These are phyloP conservation scores for Pisolithus thermaeus DNA, from an alignment of 1,284 basidiomycete species.

Conservation along the genomic window DNA sequence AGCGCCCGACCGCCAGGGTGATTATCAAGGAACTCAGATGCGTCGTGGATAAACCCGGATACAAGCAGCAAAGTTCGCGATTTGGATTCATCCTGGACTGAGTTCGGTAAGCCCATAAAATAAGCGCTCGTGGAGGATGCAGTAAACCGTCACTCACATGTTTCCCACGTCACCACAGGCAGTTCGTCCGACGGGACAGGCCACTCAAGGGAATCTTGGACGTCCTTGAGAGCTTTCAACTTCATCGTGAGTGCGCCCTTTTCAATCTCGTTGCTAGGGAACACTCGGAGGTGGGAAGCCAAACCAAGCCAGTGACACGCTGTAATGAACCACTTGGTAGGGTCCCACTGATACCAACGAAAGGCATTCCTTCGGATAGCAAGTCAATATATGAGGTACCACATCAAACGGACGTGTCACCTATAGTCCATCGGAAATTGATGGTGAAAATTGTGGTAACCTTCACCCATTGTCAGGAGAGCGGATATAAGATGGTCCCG, in stretches of 20 bases:
- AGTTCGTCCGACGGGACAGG: constrained; percentile 59
- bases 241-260: constrained; percentile 83
- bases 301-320: constrained; percentile 58
- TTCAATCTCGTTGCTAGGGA: constrained; percentile 83
- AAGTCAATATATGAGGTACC: constrained; percentile 1
- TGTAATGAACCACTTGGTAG: constrained; percentile 83
- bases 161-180: constrained; percentile 79
- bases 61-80: constrained; percentile 65
- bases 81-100: constrained; percentile 66
- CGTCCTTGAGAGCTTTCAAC: constrained; percentile 64
- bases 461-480: constrained; percentile 84
- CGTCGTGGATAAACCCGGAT: constrained; percentile 85
- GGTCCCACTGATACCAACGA: constrained; percentile 68
- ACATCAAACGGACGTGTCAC: constrained; percentile 9
- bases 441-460: constrained; percentile 91
- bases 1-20: constrained; percentile 78
- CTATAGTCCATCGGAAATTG: constrained; percentile 66
- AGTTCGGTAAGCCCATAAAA: constrained; percentile 6
- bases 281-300: constrained; percentile 73
- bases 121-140: background rate
- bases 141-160: constrained; percentile 43
- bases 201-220: constrained; percentile 68
- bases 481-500: constrained; percentile 84
- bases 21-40: constrained; percentile 66
- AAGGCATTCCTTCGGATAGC: constrained; percentile 38